Percentiles rank a stretch among this genome's conserved stretches.
phyloP scores from a whole-genome alignment of 2,329 filamentous ascomycete species.

The Pestalotiopsis sp. region DNA sequence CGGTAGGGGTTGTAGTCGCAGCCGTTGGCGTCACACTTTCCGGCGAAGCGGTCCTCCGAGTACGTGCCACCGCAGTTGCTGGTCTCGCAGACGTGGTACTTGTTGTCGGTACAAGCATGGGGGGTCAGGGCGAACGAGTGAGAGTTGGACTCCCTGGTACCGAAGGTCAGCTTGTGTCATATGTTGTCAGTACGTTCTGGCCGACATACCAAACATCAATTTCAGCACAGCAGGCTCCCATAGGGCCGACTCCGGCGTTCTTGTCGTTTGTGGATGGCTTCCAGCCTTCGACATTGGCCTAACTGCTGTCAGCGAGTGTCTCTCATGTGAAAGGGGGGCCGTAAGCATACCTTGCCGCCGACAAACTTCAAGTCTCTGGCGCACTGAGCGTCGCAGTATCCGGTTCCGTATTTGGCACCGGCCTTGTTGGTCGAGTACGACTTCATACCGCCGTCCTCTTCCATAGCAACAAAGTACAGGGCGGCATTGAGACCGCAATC shows the following conservation, averaged over 20 bases:
- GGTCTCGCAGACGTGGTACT: slow-evolving; percentile 50
- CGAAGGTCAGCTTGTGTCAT: slow-evolving; percentile 14
- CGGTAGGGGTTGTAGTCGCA: slow-evolving; percentile 72
- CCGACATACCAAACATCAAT: slow-evolving; percentile 57
- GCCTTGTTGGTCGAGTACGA: slow-evolving; percentile 51
- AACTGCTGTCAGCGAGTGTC: background rate
- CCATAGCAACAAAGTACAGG: slow-evolving; percentile 61
- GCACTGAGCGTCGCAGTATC: slow-evolving; percentile 63
- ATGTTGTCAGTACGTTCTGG: no score
- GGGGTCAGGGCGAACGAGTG: slow-evolving; percentile 64
- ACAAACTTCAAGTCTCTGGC: slow-evolving; percentile 10
- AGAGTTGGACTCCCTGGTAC: slow-evolving; percentile 54
- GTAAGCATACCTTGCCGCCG: background rate
- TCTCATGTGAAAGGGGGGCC: no score
- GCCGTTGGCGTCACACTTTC: slow-evolving; percentile 65
- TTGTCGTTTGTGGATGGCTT: slow-evolving; percentile 49
- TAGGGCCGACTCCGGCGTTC: slow-evolving; percentile 52
- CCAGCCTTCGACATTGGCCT: slow-evolving; percentile 52
- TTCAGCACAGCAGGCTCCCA: slow-evolving; percentile 60
- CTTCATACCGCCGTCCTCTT: slow-evolving; percentile 53
- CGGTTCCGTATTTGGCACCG: slow-evolving; percentile 61
- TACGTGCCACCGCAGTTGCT: slow-evolving; percentile 51
- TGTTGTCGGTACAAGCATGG: slow-evolving; percentile 57
- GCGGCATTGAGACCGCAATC: slow-evolving; percentile 66
- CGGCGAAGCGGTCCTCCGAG: slow-evolving; percentile 53